Conservation (phyloP, 768 basidiomycete species). For the Leccinellum rugosiceps region DNA sequence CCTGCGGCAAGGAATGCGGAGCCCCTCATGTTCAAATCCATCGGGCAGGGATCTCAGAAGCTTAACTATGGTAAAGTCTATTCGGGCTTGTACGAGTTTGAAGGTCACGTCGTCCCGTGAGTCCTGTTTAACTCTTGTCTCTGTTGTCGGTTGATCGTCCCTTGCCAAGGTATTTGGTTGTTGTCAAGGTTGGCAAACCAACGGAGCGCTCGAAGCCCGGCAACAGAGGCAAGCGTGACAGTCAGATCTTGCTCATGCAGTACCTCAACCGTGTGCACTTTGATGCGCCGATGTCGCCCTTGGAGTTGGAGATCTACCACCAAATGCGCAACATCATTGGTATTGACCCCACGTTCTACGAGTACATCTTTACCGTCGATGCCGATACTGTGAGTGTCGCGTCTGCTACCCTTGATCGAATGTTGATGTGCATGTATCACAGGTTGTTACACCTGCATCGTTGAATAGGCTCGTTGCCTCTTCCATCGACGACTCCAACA, state of each 20-base stretch:
- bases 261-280: constrained; percentile 71
- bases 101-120: constrained; percentile 66
- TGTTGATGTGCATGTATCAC: constrained; percentile 14
- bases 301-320: constrained; percentile 70
- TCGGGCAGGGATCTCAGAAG: constrained; percentile 64
- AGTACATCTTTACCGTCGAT: constrained; percentile 71
- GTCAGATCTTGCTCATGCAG: constrained; percentile 62
- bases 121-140: constrained; percentile 16
- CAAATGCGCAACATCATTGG: constrained; percentile 75
- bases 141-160: neutral
- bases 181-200: constrained; percentile 66
- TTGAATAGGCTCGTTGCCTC: constrained; percentile 68
- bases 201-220: constrained; percentile 63
- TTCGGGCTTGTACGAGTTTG: constrained; percentile 67
- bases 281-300: constrained; percentile 60
- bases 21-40: constrained; percentile 63
- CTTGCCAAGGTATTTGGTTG: constrained; percentile 49
- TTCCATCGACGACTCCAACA: constrained; percentile 53
- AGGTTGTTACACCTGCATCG: constrained; percentile 63
- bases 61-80: constrained; percentile 71
- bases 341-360: constrained; percentile 73
- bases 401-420: neutral
- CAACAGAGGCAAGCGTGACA: constrained; percentile 68
- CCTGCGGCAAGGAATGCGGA: constrained; percentile 60
- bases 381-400: constrained; percentile 55